A percentile compares a stretch with the other conserved stretches of the same genome.
phyloP scores from a whole-genome alignment of 2,329 filamentous ascomycete genomes.

The Colletotrichum cereale region DNA sequence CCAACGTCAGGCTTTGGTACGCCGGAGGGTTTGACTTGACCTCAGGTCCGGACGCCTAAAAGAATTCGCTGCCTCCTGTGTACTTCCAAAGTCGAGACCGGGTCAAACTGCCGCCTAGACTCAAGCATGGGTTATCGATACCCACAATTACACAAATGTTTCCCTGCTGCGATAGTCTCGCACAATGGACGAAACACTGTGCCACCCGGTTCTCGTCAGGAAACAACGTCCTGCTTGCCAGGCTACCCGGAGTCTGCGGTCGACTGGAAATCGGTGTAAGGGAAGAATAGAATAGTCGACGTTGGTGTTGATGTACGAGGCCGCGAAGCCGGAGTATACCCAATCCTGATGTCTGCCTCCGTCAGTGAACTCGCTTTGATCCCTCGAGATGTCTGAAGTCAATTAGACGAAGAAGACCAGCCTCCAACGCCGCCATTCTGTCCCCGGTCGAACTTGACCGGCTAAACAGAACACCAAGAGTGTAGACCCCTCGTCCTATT shows the following conservation, averaged over 20 bases:
- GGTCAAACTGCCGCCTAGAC: not conserved
- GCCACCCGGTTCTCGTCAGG: not conserved
- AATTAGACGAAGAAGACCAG: not conserved
- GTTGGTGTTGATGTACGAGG: not conserved
- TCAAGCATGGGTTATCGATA: not conserved
- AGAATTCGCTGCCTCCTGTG: slow-evolving; percentile 3
- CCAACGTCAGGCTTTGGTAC: not conserved
- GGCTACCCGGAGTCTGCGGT: not conserved
- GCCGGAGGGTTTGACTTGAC: not conserved
- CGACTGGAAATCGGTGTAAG: not conserved
- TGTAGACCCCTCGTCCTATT: too few species aligned
- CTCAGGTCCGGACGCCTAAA: not conserved
- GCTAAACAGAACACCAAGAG: too few species aligned
- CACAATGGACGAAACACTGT: not conserved
- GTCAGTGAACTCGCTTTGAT: not conserved
- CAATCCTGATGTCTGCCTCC: too few species aligned
- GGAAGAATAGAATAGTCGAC: not conserved
- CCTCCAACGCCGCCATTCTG: not conserved
- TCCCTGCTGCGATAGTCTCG: not conserved
- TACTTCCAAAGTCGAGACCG: not conserved
- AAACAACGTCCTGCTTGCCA: not conserved
- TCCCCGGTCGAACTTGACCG: too few species aligned
- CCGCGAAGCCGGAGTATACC: too few species aligned
- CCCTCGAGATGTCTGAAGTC: not conserved
- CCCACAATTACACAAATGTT: not conserved